These are phyloP conservation scores for Acorus gramineus DNA, from an alignment of 106 monocot genomes.

Conservation along the genomic window DNA sequence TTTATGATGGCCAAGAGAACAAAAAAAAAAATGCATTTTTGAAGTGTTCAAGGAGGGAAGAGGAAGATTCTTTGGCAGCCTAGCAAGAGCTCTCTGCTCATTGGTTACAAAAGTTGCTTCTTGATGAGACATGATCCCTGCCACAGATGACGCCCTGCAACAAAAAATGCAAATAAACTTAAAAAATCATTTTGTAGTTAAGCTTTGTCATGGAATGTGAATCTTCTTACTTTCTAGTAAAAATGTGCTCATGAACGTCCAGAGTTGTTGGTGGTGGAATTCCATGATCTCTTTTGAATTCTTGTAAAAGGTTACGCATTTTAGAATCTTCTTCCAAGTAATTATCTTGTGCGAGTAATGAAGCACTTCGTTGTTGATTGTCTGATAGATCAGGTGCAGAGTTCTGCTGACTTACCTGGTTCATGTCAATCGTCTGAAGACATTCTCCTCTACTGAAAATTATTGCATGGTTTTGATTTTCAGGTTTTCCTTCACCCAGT, in stretches of 20 bases:
- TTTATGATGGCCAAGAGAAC: too few relatives aligned
- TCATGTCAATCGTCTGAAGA: constrained; percentile 99
- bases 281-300: constrained; percentile 94
- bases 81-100: constrained; percentile 83
- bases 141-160: constrained; percentile 89
- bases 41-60: too few relatives aligned
- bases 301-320: constrained; percentile 97
- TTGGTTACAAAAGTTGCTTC: constrained; percentile 96
- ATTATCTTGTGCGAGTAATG: constrained; percentile 48
- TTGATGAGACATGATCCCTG: constrained; percentile 96
- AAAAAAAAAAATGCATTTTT: too few relatives aligned
- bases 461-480: constrained; percentile 99
- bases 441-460: constrained; percentile 95
- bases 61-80: constrained; percentile 19
- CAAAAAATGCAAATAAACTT: not conserved
- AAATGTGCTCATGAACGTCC: constrained; percentile 97
- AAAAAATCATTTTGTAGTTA: not conserved
- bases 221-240: constrained; percentile 70
- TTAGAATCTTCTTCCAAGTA: constrained; percentile 96
- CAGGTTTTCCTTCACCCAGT: constrained; percentile 99
- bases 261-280: constrained; percentile 85
- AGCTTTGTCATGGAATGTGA: not conserved
- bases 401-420: constrained; percentile 47
- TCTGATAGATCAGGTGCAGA: too few relatives aligned
- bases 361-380: not conserved